Base-by-base conservation (phyloP, 1,284 basidiomycete species). In the Moesziomyces antarcticus region DNA sequence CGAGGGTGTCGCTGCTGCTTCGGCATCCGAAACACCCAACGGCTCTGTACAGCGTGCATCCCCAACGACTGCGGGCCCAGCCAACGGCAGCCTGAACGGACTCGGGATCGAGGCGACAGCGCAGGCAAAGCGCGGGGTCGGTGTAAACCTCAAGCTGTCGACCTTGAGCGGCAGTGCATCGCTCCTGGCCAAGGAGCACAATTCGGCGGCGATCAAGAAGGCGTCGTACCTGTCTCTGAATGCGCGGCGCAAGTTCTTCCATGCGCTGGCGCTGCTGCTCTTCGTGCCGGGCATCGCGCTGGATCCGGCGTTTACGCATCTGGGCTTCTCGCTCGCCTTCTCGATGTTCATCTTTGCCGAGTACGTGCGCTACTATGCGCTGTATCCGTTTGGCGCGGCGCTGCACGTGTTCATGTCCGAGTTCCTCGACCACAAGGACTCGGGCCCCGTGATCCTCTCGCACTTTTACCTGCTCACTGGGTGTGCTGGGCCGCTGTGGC, bases 381-480 rank as follows among this genome's bases (percentile, higher is more conserved):
- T 99, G 33, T 98, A 96, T 85, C 97, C 97, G 3, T 92, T 98
- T 78, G 94, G 95, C 9, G 96, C 93, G 5, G 88, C 90, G 13
- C 89, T 99, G 25, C 97, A 99, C 85, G 86, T 98, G 66, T 99
- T 99, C 86, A 91, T 99, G 88, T 74, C 69, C 86, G 96, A 99
- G 85, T 99, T 99, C 82, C 87, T 98, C 81, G 97, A 99, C 88
- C 85, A 91, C 77, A 94, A 95, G 86, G 97, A 99, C 85, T 89
- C 91, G 49, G 97, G 97, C 6, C 97, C 96, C 10, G 97, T 95
- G 13, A 97, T 99, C 77, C 85, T 99, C 68, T 94, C 93, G 80
- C 97, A 99, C 85, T 98, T 99, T 81, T 99, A 98, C 86, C 87
- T 99, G 48, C 86, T 99, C 56, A 94, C 93, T 0, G 97, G 97